phyloP scores from a whole-genome alignment of 2,329 filamentous ascomycete species.

The Exophiala oligosperma region DNA sequence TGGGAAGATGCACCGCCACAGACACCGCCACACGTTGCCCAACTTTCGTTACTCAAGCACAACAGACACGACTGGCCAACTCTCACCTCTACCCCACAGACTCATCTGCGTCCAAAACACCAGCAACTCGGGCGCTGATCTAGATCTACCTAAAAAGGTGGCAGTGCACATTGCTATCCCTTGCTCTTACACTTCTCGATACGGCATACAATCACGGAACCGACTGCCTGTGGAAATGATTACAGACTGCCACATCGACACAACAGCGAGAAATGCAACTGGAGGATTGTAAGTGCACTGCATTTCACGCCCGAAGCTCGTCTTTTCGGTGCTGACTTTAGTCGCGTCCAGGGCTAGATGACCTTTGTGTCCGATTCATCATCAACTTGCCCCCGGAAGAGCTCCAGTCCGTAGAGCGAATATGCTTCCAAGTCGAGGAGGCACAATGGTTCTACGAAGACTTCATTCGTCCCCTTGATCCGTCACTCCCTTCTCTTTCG shows the following conservation, averaged over 20 bases:
- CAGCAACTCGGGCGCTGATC: slow-evolving; percentile 1
- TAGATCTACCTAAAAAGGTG: slow-evolving; percentile 6
- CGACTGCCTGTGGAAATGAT: slow-evolving; percentile 56
- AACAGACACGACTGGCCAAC: neutral
- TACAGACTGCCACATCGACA: slow-evolving; percentile 48
- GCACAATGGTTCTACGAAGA: slow-evolving; percentile 99
- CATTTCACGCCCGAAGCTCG: neutral
- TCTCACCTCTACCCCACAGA: slow-evolving; percentile 5
- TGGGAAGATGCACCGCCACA: slow-evolving; percentile 4
- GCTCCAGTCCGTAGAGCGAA: slow-evolving; percentile 82
- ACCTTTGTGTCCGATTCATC: slow-evolving; percentile 96
- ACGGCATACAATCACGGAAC: slow-evolving; percentile 1
- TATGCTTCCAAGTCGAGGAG: slow-evolving; percentile 98
- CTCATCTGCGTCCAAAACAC: neutral
- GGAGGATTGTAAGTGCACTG: slow-evolving; percentile 70
- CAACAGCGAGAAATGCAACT: slow-evolving; percentile 69
- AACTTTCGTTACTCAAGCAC: neutral
- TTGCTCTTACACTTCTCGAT: neutral
- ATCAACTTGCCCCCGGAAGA: slow-evolving; percentile 94
- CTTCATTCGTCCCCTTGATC: slow-evolving; percentile 89
- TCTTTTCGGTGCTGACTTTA: slow-evolving; percentile 9
- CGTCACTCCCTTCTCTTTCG: slow-evolving; percentile 78
- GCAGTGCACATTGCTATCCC: slow-evolving; percentile 9
- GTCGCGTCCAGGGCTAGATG: slow-evolving; percentile 75
- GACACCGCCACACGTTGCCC: slow-evolving; percentile 5